Evolutionary conservation across 257 asterid genomes (phyloP).

Genomic region (Linaria vulgaris): DNA sequence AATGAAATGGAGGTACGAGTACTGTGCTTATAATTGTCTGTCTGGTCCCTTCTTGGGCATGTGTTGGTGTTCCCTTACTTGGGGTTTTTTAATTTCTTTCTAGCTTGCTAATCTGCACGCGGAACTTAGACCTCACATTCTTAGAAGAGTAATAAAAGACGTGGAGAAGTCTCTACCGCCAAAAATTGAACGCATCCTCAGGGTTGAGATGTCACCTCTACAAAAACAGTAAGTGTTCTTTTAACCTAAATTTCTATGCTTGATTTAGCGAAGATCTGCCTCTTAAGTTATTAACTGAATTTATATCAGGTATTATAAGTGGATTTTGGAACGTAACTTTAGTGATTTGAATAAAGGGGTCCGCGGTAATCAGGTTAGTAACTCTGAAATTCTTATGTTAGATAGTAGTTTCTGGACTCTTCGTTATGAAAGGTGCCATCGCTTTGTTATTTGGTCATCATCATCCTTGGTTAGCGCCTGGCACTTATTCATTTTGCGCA

Average conservation of each 20-base stretch:
- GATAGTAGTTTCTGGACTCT: slow-evolving; percentile 14
- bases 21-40: slow-evolving; percentile 19
- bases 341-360: slow-evolving; percentile 98
- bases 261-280: slow-evolving; percentile 15
- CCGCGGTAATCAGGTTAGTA: slow-evolving; percentile 92
- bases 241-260: neutral
- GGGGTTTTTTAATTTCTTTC: slow-evolving; percentile 19
- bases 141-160: slow-evolving; percentile 95
- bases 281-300: neutral
- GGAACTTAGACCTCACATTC: slow-evolving; percentile 99
- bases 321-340: slow-evolving; percentile 98
- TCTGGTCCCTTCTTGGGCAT: neutral
- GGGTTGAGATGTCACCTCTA: slow-evolving; percentile 99
- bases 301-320: slow-evolving; percentile 80
- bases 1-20: slow-evolving; percentile 77
- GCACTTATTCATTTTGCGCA: slow-evolving; percentile 14
- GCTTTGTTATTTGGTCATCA: slow-evolving; percentile 2
- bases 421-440: neutral
- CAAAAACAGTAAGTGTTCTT: slow-evolving; percentile 82
- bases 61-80: neutral
- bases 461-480: slow-evolving; percentile 15
- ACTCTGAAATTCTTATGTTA: slow-evolving; percentile 23
- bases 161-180: slow-evolving; percentile 99
- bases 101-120: slow-evolving; percentile 96
- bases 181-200: slow-evolving; percentile 92